Evolutionary conservation across 139 green algal species (phyloP), one percentile per base, ranked within the genome.

Genomic region (Picochlorum costavermella): DNA sequence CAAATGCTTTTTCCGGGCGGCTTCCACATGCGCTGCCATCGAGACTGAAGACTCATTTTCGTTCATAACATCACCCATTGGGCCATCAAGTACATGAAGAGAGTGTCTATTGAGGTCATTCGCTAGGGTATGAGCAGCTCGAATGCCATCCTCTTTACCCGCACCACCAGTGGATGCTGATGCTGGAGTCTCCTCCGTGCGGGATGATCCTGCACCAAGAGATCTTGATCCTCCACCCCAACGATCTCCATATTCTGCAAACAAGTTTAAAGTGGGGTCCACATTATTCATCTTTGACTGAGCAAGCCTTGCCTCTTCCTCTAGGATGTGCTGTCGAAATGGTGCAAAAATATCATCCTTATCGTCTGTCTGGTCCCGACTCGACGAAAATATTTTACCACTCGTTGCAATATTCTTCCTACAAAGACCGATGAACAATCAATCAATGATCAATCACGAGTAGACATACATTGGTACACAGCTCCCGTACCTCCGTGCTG

Each of bases 251-350:
- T 25, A 36, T 26, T 82, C 72, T n/a, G 74, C 76, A 10, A 72
- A 65, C 1, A 83, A 44, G 48, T 83, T 83, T 29, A 83, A 64
- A 1, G 76, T 79, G 13, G 76, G 73, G 28, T 83, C 74, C 6
- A 83, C 74, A 2, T 44, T 49, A 3, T 51, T 30, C 4, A 79
- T 5, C 16, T 59, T 63, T 20, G 8, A 23, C 30, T 71, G 56
- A 12, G 45, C 25, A 16, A 20, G 26, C 23, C 36, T 17, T 46
- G 45, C 43, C 56, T 76, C 70, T 44, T 76, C 55, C 23, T 72
- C 55, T 14, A 33, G 10, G 30, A 61, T 26, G 23, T 69, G 49
- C 37, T 51, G 43, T 3, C 30, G 36, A 43, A 73, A 73, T 13
- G 71, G 71, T 4, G 59, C 64, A 61, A 77, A 77, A 37, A 59